Base-by-base conservation (phyloP, 331 rosid species). In the Erythrophleum ivorense region DNA sequence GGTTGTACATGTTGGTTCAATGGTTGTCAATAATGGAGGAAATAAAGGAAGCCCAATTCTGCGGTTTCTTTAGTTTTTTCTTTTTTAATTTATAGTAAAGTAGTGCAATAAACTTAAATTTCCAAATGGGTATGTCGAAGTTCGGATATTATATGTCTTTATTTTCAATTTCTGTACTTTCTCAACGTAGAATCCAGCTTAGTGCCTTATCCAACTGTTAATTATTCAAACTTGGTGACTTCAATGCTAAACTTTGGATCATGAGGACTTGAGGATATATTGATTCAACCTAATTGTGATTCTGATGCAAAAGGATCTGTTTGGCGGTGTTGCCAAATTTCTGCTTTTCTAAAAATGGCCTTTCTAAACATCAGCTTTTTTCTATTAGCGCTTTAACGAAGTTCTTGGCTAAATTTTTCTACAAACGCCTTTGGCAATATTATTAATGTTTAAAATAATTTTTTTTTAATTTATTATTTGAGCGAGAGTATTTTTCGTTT, bases 181-280 rank as follows among this genome's bases (percentile, higher is more conserved):
- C 21, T 63, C 14, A 36, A 11, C n/a, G 16, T 12, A 33, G 29
- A 21, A 73, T 50, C 13, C 5, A 53, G 65, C 14, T 14, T 48
- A 6, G 15, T 49, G 43, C 57, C 8, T 76, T 9, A 62, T 62
- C 33, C 45, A 46, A 4, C n/a, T 4, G 3, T 40, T 52, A 0
- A 49, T 38, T 36, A 11, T 19, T 64, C 75, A 65, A 54, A 34
- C 29, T 64, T 50, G 15, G 36, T 53, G 34, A 64, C 40, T 63
- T 33, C 16, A 29, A 55, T 66, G n/a, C 11, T 53, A 19, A 1
- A 9, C 10, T 14, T 18, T 40, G 40, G 57, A 13, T 74, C 33
- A 54, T 64, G 40, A 74, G 12, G 18, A 55, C 24, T 53, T 73
- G 15, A 45, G 15, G 67, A 80, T 59, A 34, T n/a, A 19, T 76